Evolutionary conservation across 1,284 basidiomycete genomes (phyloP), one percentile per base, ranked within the genome.

Genomic region (Ustilago loliicola): DNA sequence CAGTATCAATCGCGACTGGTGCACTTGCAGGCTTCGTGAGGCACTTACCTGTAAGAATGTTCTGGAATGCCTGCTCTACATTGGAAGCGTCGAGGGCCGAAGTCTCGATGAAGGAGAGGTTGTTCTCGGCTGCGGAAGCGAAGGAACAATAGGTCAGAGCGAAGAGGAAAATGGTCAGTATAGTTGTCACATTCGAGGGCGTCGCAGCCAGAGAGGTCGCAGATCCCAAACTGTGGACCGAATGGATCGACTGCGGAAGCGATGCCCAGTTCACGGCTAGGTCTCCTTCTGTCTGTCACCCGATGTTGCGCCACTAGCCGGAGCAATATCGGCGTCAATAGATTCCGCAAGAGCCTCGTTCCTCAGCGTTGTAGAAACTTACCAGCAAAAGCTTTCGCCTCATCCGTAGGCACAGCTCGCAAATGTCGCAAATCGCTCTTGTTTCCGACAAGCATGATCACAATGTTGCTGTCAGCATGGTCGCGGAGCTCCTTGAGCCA

Each of bases 351-450:
- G 1, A 11, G 1, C 10, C 9, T 45, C 23, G 9, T 40, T 0
- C 3, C 40, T 42, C 11, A 2, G 25, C 27, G 15, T 21, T 36
- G 36, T 15, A 5, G 23, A 29, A 9, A 79, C 81, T 72, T 66
- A 83, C 81, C 81, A 48, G 85, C 85, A 78, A 86, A 86, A 17
- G 83, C 81, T 73, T 85, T 86, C 19, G 84, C 85, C 74, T 86
- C 85, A 34, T 98, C 96, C 45, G 96, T 98, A 30, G 96, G 93
- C 38, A 99, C 96, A 52, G 96, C 96, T 78, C 96, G 90, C 80
- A 98, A 88, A 87, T 98, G 96, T 89, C 96, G 95, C 90, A 99
- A 91, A 91, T 99, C 96, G 87, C 93, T 94, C 92, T 99, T 99
- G 87, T 89, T 89, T 55, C 88, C 88, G 36, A 89, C 88, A 48